Percentiles rank a stretch among this genome's conserved stretches.
These are phyloP conservation scores for Hyparrhenia diplandra DNA, from an alignment of 176 grass and related monocot genomes.

Conservation along the genomic window DNA sequence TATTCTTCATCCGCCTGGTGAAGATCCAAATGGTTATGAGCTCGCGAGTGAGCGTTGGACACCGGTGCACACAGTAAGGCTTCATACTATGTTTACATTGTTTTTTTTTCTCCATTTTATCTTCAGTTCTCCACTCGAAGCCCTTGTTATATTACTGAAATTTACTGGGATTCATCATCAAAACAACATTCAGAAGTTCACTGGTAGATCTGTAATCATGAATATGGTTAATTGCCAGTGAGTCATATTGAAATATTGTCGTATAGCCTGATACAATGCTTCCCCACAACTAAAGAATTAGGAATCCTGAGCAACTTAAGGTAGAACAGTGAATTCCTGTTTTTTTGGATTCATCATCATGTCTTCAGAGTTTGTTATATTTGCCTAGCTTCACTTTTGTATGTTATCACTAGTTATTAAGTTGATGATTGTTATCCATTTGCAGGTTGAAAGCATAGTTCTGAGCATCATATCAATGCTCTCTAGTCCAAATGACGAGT, in stretches of 20 bases:
- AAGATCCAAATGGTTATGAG: constrained; percentile 92
- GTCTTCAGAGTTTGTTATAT: background rate
- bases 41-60: constrained; percentile 97
- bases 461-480: constrained; percentile 96
- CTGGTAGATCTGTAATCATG: background rate
- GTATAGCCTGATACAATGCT: background rate
- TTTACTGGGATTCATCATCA: background rate
- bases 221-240: background rate
- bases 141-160: background rate
- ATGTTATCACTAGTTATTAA: background rate
- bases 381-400: background rate
- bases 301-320: background rate
- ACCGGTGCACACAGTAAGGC: constrained; percentile 80
- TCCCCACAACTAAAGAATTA: background rate
- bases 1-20: constrained; percentile 95
- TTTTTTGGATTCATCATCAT: background rate
- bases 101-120: background rate
- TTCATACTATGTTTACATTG: background rate
- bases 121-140: background rate
- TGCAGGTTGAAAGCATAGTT: constrained; percentile 93
- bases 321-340: background rate
- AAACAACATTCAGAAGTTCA: background rate
- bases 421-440: background rate
- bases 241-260: background rate
- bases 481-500: constrained; percentile 90